Evolutionary conservation across 2,329 filamentous ascomycete genomes (phyloP), one percentile per base, ranked within the genome.

Genomic region (Pestalotiopsis sp.): DNA sequence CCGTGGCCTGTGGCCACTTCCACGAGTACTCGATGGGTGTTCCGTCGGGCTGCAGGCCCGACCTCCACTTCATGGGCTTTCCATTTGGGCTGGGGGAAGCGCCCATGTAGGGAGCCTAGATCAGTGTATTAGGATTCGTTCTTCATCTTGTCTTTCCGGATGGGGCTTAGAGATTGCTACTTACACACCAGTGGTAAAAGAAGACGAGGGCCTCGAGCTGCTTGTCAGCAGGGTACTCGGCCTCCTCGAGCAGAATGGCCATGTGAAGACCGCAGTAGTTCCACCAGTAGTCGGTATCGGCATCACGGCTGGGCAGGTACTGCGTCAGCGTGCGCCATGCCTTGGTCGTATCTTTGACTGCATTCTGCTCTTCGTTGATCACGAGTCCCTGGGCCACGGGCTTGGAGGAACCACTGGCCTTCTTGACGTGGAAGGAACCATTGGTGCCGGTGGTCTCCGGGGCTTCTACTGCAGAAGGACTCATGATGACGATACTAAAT

Each of bases 271-370:
- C 66, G 23, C 66, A 56, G 52, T 39, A 49, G 61, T 62, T 68
- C 68, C 68, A 68, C 68, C 68, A 70, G 58, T 57, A 70, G 66
- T 70, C 66, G 23, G 20, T 52, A 27, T 70, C 68, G 9, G 68
- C 27, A 41, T 65, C 38, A 14, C 62, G 66, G 59, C 12, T 60
- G 39, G 66, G 68, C n/a, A 70, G 63, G 31, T 67, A 69, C 38
- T 67, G 64, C 58, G 59, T 38, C 41, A 69, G 59, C 36, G 31
- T 67, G 36, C 64, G 58, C 68, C 68, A 68, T 60, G 56, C 56
- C 56, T 58, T 14, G 56, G 56, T 23, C 12, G 56, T 58, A 13
- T 58, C 41, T 45, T 13, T 13, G 13, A 45, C 41, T n/a, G 41
- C 13, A n/a, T 45, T 45, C 41, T 45, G 41, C 41, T 45, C 41